These are phyloP conservation scores for Stromatinia cepivora DNA, from an alignment of 2,329 filamentous ascomycete species.

Conservation along the genomic window DNA sequence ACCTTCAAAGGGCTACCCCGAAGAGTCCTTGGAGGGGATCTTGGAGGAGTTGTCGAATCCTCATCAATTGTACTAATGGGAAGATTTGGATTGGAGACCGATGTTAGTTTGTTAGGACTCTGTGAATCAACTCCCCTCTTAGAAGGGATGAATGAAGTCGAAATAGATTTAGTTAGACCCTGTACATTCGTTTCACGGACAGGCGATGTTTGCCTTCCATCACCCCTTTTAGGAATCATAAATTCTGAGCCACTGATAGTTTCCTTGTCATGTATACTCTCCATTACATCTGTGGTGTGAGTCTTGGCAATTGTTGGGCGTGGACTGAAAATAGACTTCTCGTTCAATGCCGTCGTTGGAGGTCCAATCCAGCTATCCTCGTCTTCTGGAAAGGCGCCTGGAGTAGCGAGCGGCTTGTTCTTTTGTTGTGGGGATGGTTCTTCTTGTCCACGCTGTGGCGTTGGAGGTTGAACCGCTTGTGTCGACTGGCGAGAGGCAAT, in stretches of 20 bases:
- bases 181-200: constrained; percentile 39
- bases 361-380: constrained; percentile 64
- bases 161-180: constrained; percentile 62
- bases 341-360: constrained; percentile 41
- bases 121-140: constrained; percentile 42
- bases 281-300: constrained; percentile 61
- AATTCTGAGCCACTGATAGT: constrained; percentile 52
- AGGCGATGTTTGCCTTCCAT: constrained; percentile 39
- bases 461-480: constrained; percentile 28
- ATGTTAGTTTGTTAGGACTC: constrained; percentile 57
- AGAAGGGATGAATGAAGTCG: constrained; percentile 57
- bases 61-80: constrained; percentile 52
- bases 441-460: constrained; percentile 26
- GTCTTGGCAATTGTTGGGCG: constrained; percentile 60
- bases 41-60: constrained; percentile 41
- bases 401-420: constrained; percentile 43
- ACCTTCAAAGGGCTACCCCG: constrained; percentile 83
- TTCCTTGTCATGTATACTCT: constrained; percentile 52
- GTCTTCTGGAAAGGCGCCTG: constrained; percentile 61
- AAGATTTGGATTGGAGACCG: constrained; percentile 57
- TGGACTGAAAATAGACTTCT: constrained; percentile 45
- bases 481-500: constrained; percentile 28
- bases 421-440: constrained; percentile 27
- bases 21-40: constrained; percentile 57
- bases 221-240: constrained; percentile 46